Percentiles rank a stretch among this genome's conserved stretches.
phyloP scores from a whole-genome alignment of 1,139 yeast genomes.

The Hyphopichia pseudoburtonii region DNA sequence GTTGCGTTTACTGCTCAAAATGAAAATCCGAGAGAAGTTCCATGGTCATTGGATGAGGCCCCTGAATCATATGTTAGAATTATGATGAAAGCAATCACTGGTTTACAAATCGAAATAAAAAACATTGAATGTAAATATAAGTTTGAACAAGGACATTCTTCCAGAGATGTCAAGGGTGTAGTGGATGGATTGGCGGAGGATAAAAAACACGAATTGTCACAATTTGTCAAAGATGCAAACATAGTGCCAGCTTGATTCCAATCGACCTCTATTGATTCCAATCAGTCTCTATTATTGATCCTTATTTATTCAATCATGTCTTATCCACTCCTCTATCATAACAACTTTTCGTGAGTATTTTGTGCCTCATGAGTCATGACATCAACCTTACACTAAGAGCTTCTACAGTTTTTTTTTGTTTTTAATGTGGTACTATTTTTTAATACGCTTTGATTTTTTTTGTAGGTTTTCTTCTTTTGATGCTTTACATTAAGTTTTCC shows the following conservation, averaged over 20 bases:
- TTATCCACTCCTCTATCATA: too few relatives aligned
- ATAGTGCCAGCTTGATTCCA: not conserved
- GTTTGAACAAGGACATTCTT: constrained; percentile 53
- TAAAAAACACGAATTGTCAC: constrained; percentile 20
- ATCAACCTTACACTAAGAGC: too few relatives aligned
- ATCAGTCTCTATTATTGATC: too few relatives aligned
- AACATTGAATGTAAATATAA: constrained; percentile 59
- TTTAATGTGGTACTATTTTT: too few relatives aligned
- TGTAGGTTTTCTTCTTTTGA: too few relatives aligned
- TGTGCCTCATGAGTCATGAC: too few relatives aligned
- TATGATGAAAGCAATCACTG: constrained; percentile 56
- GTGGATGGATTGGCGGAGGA: constrained; percentile 43
- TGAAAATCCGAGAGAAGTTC: constrained; percentile 41
- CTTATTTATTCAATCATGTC: too few relatives aligned
- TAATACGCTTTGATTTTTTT: too few relatives aligned
- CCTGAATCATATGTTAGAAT: constrained; percentile 49
- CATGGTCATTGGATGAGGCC: constrained; percentile 62
- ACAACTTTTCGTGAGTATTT: too few relatives aligned
- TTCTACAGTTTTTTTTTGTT: too few relatives aligned
- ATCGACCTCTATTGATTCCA: not conserved
- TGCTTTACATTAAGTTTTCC: too few relatives aligned
- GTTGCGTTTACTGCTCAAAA: constrained; percentile 47
- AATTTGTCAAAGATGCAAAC: constrained; percentile 21
- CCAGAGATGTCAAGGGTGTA: constrained; percentile 53
- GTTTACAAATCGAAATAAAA: constrained; percentile 54